phyloP scores from a whole-genome alignment of 768 basidiomycete genomes.

The Arthromyces matolae region DNA sequence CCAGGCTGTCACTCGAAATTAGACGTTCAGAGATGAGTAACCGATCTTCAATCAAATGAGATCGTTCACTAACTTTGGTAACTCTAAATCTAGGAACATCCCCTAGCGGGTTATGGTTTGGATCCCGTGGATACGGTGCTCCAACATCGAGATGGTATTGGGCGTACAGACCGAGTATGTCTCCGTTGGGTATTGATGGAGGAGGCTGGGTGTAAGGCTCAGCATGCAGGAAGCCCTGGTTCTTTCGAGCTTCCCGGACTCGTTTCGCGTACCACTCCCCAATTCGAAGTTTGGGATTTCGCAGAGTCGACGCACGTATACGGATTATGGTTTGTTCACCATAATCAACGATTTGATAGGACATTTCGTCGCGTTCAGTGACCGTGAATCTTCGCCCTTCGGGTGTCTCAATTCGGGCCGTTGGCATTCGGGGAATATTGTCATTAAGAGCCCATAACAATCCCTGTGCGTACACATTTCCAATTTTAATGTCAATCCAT shows the following conservation, averaged over 20 bases:
- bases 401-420: not conserved
- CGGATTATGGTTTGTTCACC: slow-evolving; percentile 4
- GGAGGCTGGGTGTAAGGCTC: not conserved
- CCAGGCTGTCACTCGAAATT: not conserved
- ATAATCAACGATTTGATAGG: slow-evolving; percentile 8
- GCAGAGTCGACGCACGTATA: not conserved
- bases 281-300: not conserved
- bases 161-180: not conserved
- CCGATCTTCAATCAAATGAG: not conserved
- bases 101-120: not conserved
- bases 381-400: not conserved
- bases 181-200: not conserved
- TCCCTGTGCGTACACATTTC: not conserved
- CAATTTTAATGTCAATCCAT: slow-evolving; percentile 3
- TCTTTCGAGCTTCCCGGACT: not conserved
- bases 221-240: not conserved
- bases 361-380: not conserved
- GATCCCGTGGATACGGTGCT: slow-evolving; percentile 1
- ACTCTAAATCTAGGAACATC: not conserved
- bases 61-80: not conserved
- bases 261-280: slow-evolving; percentile 2
- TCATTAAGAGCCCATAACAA: not conserved
- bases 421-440: not conserved
- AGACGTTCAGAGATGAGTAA: not conserved
- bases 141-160: not conserved